Evolutionary conservation across 1,284 basidiomycete genomes (phyloP).

Genomic region (Puccinia hordei): DNA sequence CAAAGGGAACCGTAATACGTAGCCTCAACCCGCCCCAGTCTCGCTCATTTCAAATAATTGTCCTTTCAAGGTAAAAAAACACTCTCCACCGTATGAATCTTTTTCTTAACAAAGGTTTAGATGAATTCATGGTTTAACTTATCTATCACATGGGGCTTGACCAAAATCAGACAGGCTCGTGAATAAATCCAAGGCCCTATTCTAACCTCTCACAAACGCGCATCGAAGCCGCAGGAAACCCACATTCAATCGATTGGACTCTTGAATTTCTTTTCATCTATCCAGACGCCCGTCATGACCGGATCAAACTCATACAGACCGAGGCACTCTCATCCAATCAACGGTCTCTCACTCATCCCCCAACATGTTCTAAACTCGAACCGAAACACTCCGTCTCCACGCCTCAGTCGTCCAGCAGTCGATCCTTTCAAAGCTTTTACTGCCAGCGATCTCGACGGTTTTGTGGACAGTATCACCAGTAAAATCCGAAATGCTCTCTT

Average conservation of each 20-base stretch:
- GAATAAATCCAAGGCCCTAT: too few species aligned
- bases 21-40: too few species aligned
- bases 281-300: background rate
- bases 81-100: too few species aligned
- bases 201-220: background rate
- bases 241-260: background rate
- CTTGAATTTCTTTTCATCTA: background rate
- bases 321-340: slow-evolving; percentile 48
- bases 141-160: background rate
- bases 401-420: slow-evolving; percentile 37
- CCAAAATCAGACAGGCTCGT: background rate
- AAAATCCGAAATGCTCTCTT: slow-evolving; percentile 37
- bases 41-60: too few species aligned
- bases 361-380: slow-evolving; percentile 40
- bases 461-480: slow-evolving; percentile 48
- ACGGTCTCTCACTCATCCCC: slow-evolving; percentile 48
- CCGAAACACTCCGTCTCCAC: slow-evolving; percentile 35
- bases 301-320: slow-evolving; percentile 20
- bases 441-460: slow-evolving; percentile 44
- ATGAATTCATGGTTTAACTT: too few species aligned
- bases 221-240: background rate
- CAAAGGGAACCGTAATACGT: too few species aligned
- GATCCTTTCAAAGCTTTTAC: slow-evolving; percentile 48
- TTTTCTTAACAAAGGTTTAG: too few species aligned
- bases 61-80: too few species aligned